Base-by-base conservation (phyloP, 1,284 basidiomycete genomes). In the Spongiforma sp. region DNA sequence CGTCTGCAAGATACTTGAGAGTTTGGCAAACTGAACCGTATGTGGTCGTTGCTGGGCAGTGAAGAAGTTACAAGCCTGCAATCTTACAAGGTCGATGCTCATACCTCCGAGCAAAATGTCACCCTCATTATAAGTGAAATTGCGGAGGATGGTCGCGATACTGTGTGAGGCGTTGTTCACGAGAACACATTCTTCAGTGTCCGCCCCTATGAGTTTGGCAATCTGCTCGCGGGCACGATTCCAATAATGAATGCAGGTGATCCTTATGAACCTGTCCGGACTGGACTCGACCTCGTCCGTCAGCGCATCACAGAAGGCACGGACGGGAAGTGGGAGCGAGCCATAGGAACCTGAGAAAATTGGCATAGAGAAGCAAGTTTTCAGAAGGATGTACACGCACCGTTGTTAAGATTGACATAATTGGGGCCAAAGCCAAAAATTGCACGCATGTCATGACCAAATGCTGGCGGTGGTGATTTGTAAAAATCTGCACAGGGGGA, bases 161-260 rank as follows among this genome's bases (percentile, higher is more conserved):
- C 89, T 92, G 68, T 87, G 84, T 0, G 88, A 88, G 0, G 89
- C 82, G 66, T 93, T 93, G 11, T 83, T 80, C 0, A 89, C 86
- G 24, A 93, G 72, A 11, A 93, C 89, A 19, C 87, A 81, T 66
- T 93, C 91, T 53, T 91, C 86, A 0, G 74, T 63, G 4, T 83
- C 73, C 1, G 87, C 89, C n/a, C n/a, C n/a, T n/a, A n/a, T n/a
- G n/a, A n/a, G n/a, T n/a, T n/a, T n/a, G n/a, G n/a, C n/a, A n/a
- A 6, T 86, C 84, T 81, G 78, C 60, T 77, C 76, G 59, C 89
- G 82, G 5, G 82, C 82, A 28, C 56, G 62, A 52, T 61, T 63
- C 56, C 67, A 48, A 50, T 82, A 67, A 4, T 81, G 75, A n/a
- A 77, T 69, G 62, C 79, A 84, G 0, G 75, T 72, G 39, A 84